Conservation (phyloP, 441 rosid genomes). For the Eugenia klotzschiana region DNA sequence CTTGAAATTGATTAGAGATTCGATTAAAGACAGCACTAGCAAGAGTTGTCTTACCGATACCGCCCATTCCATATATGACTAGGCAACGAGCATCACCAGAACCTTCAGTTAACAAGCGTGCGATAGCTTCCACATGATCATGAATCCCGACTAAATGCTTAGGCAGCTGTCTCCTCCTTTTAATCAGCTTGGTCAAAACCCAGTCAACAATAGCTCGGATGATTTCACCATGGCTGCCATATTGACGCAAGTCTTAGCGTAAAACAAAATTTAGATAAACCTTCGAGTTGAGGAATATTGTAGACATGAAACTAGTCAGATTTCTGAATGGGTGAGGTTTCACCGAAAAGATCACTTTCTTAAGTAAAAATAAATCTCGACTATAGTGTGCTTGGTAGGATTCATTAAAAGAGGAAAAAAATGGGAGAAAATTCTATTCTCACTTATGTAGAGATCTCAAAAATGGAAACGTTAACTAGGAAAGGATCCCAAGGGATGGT, state of each 20-base stretch:
- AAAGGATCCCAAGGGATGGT: no score
- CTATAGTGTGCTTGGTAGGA: no score
- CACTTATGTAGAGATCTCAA: no score
- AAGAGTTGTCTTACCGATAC: not conserved
- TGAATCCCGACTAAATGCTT: not conserved
- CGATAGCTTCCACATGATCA: not conserved
- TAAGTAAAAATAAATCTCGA: no score
- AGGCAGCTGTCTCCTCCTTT: not conserved
- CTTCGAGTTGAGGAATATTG: not conserved
- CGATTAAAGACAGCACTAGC: not conserved
- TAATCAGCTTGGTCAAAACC: not conserved
- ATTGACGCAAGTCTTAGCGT: not conserved
- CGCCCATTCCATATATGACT: not conserved
- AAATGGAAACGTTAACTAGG: no score
- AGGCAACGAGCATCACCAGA: not conserved
- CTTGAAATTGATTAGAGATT: not conserved
- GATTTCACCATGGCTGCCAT: not conserved
- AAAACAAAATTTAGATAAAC: not conserved
- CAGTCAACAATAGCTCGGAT: not conserved
- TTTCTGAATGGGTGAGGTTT: not conserved
- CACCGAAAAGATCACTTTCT: no score
- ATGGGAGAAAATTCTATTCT: no score
- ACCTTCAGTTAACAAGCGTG: not conserved
- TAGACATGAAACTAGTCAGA: not conserved
- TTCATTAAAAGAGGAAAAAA: no score